Evolutionary conservation across 73 alveolate species (phyloP), one percentile per base, ranked within the genome.

Genomic region (Effrenium voratum): DNA sequence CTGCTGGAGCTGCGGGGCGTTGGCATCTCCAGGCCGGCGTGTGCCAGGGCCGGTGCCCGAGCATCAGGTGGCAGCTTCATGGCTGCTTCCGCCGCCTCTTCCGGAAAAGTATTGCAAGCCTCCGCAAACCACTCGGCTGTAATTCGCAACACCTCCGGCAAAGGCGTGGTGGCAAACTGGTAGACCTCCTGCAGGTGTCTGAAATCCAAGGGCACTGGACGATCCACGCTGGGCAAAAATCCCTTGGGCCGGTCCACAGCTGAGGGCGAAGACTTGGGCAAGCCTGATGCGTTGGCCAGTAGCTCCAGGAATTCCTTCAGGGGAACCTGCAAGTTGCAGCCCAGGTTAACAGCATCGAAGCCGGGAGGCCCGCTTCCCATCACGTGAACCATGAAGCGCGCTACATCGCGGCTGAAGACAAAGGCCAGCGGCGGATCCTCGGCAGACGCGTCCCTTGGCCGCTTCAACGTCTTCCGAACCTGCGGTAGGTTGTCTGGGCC

Each of bases 11-110:
- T 68, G 40, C 75, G 19, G 8, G 55, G 87, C 13, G 70, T 28
- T 10, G 70, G 85, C 87, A 90, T 75, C 87, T 90, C 96, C 73
- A 81, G 49, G 49, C 92, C 92, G 45, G 96, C 41, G 12, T 36
- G 30, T 28, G 96, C 96, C 66, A 90, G 24, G 5, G 96, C 96
- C 30, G 87, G 59, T 45, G 77, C 73, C 32, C 96, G 85, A 16
- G 96, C 96, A 34, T 22, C 75, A 0, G 73, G 75, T 19, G 96
- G 96, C 52, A 90, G 76, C 66, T 92, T 92, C 98, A 73, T 92
- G 16, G 98, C 98, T 40, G 98, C 98, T 32, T 92, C 91, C 28
- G 91, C 91, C 28, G 98, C 98, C 91, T 92, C 98, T 38, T 92
- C 66, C 50, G 98, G 98, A 66, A 92, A 92, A 6, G 38, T 41